These are phyloP conservation scores for Mycena albidolilacea DNA, from an alignment of 768 basidiomycete genomes.

Conservation along the genomic window DNA sequence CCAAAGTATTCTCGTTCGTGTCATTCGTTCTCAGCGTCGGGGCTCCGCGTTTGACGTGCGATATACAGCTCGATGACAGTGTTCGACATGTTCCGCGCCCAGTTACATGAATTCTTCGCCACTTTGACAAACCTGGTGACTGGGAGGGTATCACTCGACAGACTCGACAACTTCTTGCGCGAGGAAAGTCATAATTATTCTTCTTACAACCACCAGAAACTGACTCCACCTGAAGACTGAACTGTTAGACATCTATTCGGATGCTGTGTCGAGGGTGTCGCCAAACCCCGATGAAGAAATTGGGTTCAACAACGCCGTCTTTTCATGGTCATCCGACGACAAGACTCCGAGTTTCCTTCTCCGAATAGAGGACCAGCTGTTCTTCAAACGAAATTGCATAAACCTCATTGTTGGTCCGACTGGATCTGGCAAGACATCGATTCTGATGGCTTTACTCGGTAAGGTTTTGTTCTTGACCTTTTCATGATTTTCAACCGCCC, in stretches of 20 bases:
- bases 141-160: conserved; percentile 77
- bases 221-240: conserved; percentile 55
- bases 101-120: conserved; percentile 58
- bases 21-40: not conserved
- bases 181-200: conserved; percentile 45
- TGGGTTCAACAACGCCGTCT: conserved; percentile 68
- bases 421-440: conserved; percentile 73
- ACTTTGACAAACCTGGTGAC: conserved; percentile 43
- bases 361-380: conserved; percentile 62
- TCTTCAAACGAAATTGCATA: conserved; percentile 66
- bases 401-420: conserved; percentile 76
- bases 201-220: not conserved
- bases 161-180: conserved; percentile 59
- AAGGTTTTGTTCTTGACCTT: conserved; percentile 31
- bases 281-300: conserved; percentile 48
- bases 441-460: conserved; percentile 76
- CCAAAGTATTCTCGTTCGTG: conserved; percentile 54
- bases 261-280: not conserved
- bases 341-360: conserved; percentile 63
- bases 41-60: not conserved
- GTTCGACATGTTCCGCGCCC: conserved; percentile 72
- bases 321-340: conserved; percentile 65
- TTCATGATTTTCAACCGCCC: not conserved
- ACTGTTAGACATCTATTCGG: conserved; percentile 58
- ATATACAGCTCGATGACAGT: conserved; percentile 63